A percentile compares a stretch with the other conserved stretches of the same genome.
Evolutionary conservation across 2,329 filamentous ascomycete species (phyloP).

Genomic region (Thelonectria discophora): DNA sequence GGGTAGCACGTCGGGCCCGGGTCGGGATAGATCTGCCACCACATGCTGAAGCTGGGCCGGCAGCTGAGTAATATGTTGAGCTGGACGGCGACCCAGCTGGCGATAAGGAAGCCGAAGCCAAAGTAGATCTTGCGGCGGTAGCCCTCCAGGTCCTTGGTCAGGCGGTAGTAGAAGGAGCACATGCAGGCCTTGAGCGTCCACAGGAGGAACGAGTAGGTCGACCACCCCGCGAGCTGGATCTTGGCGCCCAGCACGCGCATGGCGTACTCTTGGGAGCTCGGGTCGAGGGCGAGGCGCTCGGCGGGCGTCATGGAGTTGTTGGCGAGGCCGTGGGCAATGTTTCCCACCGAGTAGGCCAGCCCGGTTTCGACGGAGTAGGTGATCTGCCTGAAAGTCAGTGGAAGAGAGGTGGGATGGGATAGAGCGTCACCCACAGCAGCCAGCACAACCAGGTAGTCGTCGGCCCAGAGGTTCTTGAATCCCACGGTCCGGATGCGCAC

Average conservation of each 20-base stretch:
- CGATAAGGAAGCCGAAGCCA: conserved; percentile 58
- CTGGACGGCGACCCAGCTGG: conserved; percentile 59
- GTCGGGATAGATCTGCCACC: conserved; percentile 68
- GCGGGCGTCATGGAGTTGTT: conserved; percentile 66
- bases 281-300: conserved; percentile 55
- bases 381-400: conserved; percentile 42
- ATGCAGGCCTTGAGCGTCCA: conserved; percentile 67
- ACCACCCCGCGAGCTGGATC: conserved; percentile 65
- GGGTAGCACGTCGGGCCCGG: conserved; percentile 61
- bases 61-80: conserved; percentile 62
- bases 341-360: conserved; percentile 60
- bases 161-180: conserved; percentile 63
- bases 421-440: conserved; percentile 56
- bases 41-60: conserved; percentile 57
- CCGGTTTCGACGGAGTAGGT: conserved; percentile 61
- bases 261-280: conserved; percentile 55
- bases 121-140: conserved; percentile 58
- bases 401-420: neutral
- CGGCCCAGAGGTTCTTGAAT: conserved; percentile 59
- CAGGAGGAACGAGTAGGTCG: conserved; percentile 61
- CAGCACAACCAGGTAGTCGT: conserved; percentile 68
- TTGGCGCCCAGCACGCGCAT: conserved; percentile 63
- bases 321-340: conserved; percentile 59
- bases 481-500: conserved; percentile 60
- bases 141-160: conserved; percentile 55